Percentiles rank a stretch among this genome's conserved stretches.
These are phyloP conservation scores for Avena sativa DNA, from an alignment of 176 grass and related monocot species.

Conservation along the genomic window DNA sequence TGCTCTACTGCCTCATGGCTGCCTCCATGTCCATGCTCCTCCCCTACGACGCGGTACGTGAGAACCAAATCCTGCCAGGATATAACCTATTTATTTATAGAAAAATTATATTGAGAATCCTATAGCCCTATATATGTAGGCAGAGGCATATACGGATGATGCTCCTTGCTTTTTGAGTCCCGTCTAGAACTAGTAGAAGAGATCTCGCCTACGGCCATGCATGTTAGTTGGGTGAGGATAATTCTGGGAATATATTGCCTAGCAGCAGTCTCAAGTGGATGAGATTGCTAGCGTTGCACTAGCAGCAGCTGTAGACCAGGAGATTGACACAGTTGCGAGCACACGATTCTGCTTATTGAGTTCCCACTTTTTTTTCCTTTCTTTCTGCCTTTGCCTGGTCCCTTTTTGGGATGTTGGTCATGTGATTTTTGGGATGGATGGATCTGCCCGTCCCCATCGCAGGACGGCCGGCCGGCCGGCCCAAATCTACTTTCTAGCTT, in stretches of 20 bases:
- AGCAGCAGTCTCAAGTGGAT: constrained; percentile 17
- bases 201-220: not conserved
- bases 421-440: constrained; percentile 32
- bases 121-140: not conserved
- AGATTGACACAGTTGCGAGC: not conserved
- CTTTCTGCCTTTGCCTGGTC: not conserved
- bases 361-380: not conserved
- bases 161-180: not conserved
- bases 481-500: constrained; percentile 6
- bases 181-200: not conserved
- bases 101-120: not conserved
- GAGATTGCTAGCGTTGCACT: constrained; percentile 9
- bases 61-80: not conserved
- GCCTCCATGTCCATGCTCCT: constrained; percentile 94
- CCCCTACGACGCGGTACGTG: constrained; percentile 87
- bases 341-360: constrained; percentile 21
- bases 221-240: constrained; percentile 2
- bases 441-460: constrained; percentile 37
- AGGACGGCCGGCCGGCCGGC: not conserved
- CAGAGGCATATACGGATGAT: not conserved
- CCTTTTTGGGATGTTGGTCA: constrained; percentile 26
- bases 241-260: constrained; percentile 37
- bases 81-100: not conserved
- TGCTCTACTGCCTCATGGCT: constrained; percentile 98
- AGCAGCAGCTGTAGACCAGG: not conserved